Evolutionary conservation across 345 rosid genomes (phyloP).

Genomic region (Moricandia arvensis): DNA sequence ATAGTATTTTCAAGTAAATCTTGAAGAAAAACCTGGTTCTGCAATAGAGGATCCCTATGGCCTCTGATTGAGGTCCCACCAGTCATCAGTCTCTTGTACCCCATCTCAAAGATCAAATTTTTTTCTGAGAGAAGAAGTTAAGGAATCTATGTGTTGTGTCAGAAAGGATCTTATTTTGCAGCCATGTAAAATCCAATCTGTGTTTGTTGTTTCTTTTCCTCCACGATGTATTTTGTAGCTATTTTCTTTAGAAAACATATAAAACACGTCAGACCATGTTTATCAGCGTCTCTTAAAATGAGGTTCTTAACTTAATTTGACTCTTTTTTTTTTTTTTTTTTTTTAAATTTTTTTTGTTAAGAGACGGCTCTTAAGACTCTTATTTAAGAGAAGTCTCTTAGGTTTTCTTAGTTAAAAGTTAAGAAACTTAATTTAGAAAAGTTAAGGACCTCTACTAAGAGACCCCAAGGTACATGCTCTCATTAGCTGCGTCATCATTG

Average conservation of each 20-base stretch:
- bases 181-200: constrained; percentile 16
- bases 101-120: constrained; percentile 42
- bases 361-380: no score
- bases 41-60: constrained; percentile 55
- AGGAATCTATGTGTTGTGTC: neutral
- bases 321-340: no score
- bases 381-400: no score
- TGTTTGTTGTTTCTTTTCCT: neutral
- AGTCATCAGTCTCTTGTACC: constrained; percentile 56
- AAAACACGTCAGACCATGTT: no score
- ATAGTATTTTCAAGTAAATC: no score
- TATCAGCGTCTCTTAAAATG: no score
- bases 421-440: no score
- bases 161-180: neutral
- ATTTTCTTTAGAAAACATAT: neutral
- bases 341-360: no score
- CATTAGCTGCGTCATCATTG: neutral
- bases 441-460: no score
- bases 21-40: constrained; percentile 44
- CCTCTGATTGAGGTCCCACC: constrained; percentile 53
- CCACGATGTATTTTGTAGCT: neutral
- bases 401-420: no score
- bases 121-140: neutral
- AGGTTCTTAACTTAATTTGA: no score
- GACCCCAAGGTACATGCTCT: no score